Percentiles rank a stretch among this genome's conserved stretches.
phyloP scores from a whole-genome alignment of 768 basidiomycete species.

The Tephrocybe rancida region DNA sequence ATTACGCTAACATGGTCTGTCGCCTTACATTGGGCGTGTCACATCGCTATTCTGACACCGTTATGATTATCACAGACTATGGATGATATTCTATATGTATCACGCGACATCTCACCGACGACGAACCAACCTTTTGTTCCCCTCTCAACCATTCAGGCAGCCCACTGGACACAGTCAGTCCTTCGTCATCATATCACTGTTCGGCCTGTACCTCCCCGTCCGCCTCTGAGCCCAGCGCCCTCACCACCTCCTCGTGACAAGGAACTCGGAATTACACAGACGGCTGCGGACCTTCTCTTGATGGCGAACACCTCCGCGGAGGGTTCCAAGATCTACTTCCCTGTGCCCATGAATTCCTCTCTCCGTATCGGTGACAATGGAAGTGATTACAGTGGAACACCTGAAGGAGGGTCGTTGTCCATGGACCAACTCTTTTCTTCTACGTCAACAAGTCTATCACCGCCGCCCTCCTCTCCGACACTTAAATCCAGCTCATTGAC shows the following conservation, averaged over 20 bases:
- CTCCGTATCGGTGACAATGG: slow-evolving; percentile 74
- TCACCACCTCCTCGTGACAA: slow-evolving; percentile 50
- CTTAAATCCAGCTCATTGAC: slow-evolving; percentile 24
- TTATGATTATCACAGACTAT: slow-evolving; percentile 53
- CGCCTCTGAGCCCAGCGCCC: slow-evolving; percentile 9
- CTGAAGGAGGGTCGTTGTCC: slow-evolving; percentile 37
- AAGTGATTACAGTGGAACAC: slow-evolving; percentile 40
- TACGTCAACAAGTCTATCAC: slow-evolving; percentile 15
- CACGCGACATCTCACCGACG: slow-evolving; percentile 72
- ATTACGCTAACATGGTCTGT: slow-evolving; percentile 85
- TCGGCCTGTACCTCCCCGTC: slow-evolving; percentile 38
- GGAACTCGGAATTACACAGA: slow-evolving; percentile 67
- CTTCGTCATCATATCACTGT: slow-evolving; percentile 61
- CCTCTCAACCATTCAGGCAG: slow-evolving; percentile 65
- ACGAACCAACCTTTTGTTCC: slow-evolving; percentile 74
- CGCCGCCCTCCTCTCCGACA: slow-evolving; percentile 28
- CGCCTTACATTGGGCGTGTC: not conserved
- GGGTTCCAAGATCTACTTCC: slow-evolving; percentile 51
- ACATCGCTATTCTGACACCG: not conserved
- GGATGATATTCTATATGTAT: slow-evolving; percentile 78
- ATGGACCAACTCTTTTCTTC: slow-evolving; percentile 74
- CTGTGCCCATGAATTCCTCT: slow-evolving; percentile 71
- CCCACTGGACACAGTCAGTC: slow-evolving; percentile 80
- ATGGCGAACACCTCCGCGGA: slow-evolving; percentile 23
- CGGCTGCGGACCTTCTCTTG: slow-evolving; percentile 52